Conservation (phyloP, 352 stramenopile genomes). For the Globisporangium viniferum region DNA sequence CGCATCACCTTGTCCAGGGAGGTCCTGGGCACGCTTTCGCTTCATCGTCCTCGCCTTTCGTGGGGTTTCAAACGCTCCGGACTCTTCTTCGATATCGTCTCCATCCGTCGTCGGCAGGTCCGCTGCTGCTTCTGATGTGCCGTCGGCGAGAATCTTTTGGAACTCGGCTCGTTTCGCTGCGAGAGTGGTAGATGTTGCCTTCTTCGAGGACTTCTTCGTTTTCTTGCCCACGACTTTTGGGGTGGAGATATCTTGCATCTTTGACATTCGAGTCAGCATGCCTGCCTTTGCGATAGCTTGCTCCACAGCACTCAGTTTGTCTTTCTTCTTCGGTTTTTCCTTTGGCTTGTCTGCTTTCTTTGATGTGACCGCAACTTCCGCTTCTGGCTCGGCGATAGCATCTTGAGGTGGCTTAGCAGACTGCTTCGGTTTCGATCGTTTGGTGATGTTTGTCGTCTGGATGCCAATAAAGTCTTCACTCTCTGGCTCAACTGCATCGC, state of each 20-base stretch:
- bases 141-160: conserved; percentile 33
- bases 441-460: conserved; percentile 16
- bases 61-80: conserved; percentile 23
- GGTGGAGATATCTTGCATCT: conserved; percentile 62
- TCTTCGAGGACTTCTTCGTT: conserved; percentile 32
- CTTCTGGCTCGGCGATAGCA: conserved; percentile 5
- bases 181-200: conserved; percentile 26
- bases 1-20: conserved; percentile 6
- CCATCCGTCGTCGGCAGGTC: neutral
- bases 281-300: conserved; percentile 46
- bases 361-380: neutral
- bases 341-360: conserved; percentile 12
- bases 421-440: conserved; percentile 14
- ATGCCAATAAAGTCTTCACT: conserved; percentile 13
- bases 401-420: neutral
- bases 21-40: conserved; percentile 26
- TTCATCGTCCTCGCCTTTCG: conserved; percentile 25
- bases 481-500: conserved; percentile 5
- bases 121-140: conserved; percentile 6
- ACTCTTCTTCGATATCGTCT: conserved; percentile 19
- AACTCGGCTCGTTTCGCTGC: conserved; percentile 48
- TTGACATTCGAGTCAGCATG: conserved; percentile 43
- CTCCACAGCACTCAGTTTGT: conserved; percentile 38
- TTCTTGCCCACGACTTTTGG: conserved; percentile 66
- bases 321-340: conserved; percentile 18